phyloP scores from a whole-genome alignment of 1,284 basidiomycete genomes.

The Phellinidium pouzarii region DNA sequence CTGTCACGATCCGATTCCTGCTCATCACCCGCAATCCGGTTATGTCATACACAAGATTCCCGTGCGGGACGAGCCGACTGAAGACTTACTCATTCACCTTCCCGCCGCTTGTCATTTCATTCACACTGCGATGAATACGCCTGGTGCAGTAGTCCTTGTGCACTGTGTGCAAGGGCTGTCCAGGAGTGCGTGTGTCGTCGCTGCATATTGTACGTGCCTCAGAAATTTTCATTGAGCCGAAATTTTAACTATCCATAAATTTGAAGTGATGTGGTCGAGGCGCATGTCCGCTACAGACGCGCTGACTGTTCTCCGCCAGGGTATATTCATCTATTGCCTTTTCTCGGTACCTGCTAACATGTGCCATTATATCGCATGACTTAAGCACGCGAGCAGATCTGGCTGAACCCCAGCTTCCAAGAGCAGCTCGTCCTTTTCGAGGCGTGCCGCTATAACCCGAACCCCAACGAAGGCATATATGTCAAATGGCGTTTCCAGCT shows the following conservation, averaged over 20 bases:
- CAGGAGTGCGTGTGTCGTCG: slow-evolving; percentile 18
- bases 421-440: slow-evolving; percentile 18
- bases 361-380: too few species aligned
- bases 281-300: slow-evolving; percentile 18
- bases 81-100: slow-evolving; percentile 17
- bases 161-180: slow-evolving; percentile 18
- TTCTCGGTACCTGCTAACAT: background rate
- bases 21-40: slow-evolving; percentile 17
- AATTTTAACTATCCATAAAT: background rate
- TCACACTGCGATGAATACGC: slow-evolving; percentile 15
- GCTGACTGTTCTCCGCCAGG: slow-evolving; percentile 15
- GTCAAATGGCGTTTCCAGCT: slow-evolving; percentile 15
- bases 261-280: slow-evolving; percentile 17
- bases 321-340: background rate
- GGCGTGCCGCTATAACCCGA: slow-evolving; percentile 16
- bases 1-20: slow-evolving; percentile 17
- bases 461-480: slow-evolving; percentile 16
- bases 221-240: background rate
- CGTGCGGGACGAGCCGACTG: slow-evolving; percentile 14
- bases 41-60: slow-evolving; percentile 18
- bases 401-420: slow-evolving; percentile 19
- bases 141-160: slow-evolving; percentile 12
- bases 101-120: slow-evolving; percentile 18
- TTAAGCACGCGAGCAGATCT: slow-evolving; percentile 17
- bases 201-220: slow-evolving; percentile 13